Base-by-base conservation (phyloP, 2,329 filamentous ascomycete genomes). In the Xylariaceae sp. region DNA sequence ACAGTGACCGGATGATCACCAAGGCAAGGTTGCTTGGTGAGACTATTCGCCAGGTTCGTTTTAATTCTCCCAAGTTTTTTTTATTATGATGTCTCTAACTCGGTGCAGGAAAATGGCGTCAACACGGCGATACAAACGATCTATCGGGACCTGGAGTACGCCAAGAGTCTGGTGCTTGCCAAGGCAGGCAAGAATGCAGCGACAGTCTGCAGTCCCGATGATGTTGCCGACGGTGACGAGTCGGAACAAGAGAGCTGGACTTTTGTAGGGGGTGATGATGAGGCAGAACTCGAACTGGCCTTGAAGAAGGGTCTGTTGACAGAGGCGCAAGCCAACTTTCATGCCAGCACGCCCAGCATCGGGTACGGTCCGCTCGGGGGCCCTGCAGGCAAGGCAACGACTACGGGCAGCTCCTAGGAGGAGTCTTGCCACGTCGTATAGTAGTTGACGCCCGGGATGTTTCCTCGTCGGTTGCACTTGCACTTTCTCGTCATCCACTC, bases 131-230 rank as follows among this genome's bases (percentile, higher is more conserved):
- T 97, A 63, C 90, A 96, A 73, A 89, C 86, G 61, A 90, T 99
- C 58, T 99, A 97, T 72, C 88, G 94, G 48, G 93, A 97, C 72
- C 82, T 97, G 58, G 94, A 97, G 71, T 97, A 97, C 69, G 92
- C 94, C 44, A 89, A 85, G 73, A 88, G 88, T 13, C 79, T 97
- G 50, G 88, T 96, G 72, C 89, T 88, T 73, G 83, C 78, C 59
- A 84, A 83, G 72, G 75, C 77, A 1, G 77, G 77, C 63, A 83
- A 82, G 73, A 86, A 78, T 58, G 72, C 69, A 49, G 67, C 67
- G 7, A 71, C 35, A 69, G 73, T 73, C 4, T 73, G 72, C 50
- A 67, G 61, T 52, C 59, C 66, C 1, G 66, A 66, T 52, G 72
- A 64, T 53, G 68, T 65, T 60, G 75, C 73, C 62, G 72, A 68